Percentiles rank a stretch among this genome's conserved stretches.
phyloP scores from a whole-genome alignment of 257 asterid genomes.

The Haberlea rhodopensis region DNA sequence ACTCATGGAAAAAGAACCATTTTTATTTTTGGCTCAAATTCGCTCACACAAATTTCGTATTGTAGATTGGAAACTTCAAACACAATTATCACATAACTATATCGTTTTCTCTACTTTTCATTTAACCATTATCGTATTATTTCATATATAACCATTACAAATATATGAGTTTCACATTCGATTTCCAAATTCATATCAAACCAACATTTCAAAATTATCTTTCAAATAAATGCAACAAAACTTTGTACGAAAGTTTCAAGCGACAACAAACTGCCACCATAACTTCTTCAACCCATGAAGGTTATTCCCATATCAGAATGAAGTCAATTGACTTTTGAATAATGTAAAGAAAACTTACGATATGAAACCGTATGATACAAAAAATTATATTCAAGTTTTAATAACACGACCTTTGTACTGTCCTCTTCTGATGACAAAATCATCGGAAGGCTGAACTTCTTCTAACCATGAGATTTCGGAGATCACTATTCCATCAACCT shows the following conservation, averaged over 20 bases:
- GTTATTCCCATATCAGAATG: neutral
- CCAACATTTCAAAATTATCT: neutral
- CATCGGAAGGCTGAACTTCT: conserved; percentile 86
- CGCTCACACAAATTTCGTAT: too few species aligned
- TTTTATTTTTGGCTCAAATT: too few species aligned
- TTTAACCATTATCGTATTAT: neutral
- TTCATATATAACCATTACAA: neutral
- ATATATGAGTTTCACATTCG: neutral
- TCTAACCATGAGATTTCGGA: conserved; percentile 87
- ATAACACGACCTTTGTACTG: conserved; percentile 84
- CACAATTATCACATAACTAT: neutral
- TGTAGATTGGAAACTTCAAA: too few species aligned
- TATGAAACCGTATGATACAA: conserved; percentile 31
- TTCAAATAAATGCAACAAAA: neutral
- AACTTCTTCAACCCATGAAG: neutral
- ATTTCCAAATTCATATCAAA: neutral
- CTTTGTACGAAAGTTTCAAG: neutral
- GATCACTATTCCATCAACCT: conserved; percentile 64
- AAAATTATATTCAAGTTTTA: conserved; percentile 53
- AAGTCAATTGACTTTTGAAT: neutral
- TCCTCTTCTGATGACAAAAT: conserved; percentile 85
- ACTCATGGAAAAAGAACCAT: too few species aligned
- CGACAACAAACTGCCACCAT: neutral
- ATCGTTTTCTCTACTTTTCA: neutral
- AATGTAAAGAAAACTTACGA: conserved; percentile 17